Evolutionary conservation across 495 filamentous ascomycete species (phyloP).

Genomic region (Ascobolus immersus): DNA sequence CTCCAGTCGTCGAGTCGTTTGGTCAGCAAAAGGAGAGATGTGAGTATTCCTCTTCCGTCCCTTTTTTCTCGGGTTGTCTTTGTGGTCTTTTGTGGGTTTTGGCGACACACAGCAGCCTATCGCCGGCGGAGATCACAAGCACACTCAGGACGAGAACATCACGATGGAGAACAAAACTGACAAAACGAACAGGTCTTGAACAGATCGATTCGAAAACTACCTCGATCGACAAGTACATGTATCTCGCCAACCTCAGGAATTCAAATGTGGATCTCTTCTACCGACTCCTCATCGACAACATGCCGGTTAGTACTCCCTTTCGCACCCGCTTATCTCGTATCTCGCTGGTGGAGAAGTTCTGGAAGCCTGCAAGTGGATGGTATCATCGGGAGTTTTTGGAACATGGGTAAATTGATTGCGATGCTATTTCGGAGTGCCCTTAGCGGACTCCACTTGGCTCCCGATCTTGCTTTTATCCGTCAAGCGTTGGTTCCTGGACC

Average conservation of each 20-base stretch:
- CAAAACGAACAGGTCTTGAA: conserved; percentile 26
- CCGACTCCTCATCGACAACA: conserved; percentile 68
- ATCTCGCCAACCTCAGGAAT: conserved; percentile 65
- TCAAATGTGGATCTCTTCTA: conserved; percentile 90
- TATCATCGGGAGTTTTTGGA: no score
- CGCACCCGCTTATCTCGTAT: neutral
- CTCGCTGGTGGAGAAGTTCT: neutral
- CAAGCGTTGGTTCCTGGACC: no score
- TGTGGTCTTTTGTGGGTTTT: conserved; percentile 3
- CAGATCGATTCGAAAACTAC: conserved; percentile 56
- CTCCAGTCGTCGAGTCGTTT: conserved; percentile 43
- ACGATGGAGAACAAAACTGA: neutral
- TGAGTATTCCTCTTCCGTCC: conserved; percentile 17
- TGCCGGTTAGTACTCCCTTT: conserved; percentile 29
- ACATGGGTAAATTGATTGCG: no score
- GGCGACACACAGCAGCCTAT: no score
- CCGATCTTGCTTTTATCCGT: neutral
- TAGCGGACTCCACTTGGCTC: neutral
- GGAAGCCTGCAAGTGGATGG: no score
- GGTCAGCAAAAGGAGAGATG: conserved; percentile 45
- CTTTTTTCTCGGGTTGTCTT: no score
- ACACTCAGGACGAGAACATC: no score
- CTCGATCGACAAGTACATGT: conserved; percentile 79
- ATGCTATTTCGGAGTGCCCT: neutral
- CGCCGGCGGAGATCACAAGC: conserved; percentile 2